Conservation (phyloP, 345 rosid genomes). For the Pistacia integerrima region DNA sequence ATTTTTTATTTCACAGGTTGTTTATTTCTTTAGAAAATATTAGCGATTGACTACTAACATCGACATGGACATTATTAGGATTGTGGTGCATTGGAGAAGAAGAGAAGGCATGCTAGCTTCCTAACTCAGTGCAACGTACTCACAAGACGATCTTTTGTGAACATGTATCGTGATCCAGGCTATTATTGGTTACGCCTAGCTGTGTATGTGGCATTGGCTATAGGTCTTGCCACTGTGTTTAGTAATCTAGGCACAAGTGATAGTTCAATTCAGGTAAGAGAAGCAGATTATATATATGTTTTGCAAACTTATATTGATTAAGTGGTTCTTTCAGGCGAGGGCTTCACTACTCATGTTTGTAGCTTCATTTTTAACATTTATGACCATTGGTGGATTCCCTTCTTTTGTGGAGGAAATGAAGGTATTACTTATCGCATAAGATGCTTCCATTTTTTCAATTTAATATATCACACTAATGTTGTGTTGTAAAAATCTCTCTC, state of each 20-base stretch:
- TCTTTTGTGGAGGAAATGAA: slow-evolving; percentile 67
- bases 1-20: too few species aligned
- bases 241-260: slow-evolving; percentile 23
- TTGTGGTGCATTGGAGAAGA: slow-evolving; percentile 21
- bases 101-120: slow-evolving; percentile 38
- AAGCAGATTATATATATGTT: neutral
- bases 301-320: neutral
- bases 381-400: slow-evolving; percentile 62
- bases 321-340: slow-evolving; percentile 37
- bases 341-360: slow-evolving; percentile 48
- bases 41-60: neutral
- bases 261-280: slow-evolving; percentile 30
- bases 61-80: slow-evolving; percentile 14
- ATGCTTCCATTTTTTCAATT: too few species aligned
- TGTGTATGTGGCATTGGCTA: slow-evolving; percentile 37
- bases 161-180: slow-evolving; percentile 67
- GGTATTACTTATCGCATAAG: slow-evolving; percentile 21
- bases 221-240: slow-evolving; percentile 46
- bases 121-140: slow-evolving; percentile 45
- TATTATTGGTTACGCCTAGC: slow-evolving; percentile 62
- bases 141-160: slow-evolving; percentile 49
- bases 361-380: slow-evolving; percentile 47
- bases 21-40: neutral
- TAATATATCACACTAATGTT: neutral
- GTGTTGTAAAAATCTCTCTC: neutral